phyloP scores from a whole-genome alignment of 2,329 filamentous ascomycete genomes.

The Gliomastix tumulicola region DNA sequence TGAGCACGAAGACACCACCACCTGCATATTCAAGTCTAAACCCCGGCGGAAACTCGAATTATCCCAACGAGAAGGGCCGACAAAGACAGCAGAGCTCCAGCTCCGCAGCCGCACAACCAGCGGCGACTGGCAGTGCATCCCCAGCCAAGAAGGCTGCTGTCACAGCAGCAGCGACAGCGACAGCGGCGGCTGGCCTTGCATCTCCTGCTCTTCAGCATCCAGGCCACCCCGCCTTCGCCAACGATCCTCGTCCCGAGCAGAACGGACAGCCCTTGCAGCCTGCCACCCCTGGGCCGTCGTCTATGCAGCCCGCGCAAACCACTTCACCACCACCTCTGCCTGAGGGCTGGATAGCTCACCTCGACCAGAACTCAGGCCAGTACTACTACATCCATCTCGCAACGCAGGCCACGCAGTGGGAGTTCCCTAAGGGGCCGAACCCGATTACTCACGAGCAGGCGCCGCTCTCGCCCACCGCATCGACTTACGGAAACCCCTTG shows the following conservation, averaged over 20 bases:
- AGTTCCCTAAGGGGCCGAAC: conserved; percentile 93
- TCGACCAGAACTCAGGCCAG: conserved; percentile 91
- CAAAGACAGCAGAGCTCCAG: not conserved
- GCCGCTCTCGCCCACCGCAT: conserved; percentile 76
- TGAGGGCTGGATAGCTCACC: conserved; percentile 96
- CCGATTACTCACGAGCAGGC: conserved; percentile 76
- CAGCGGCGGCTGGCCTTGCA: conserved; percentile 22
- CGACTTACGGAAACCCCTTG: conserved; percentile 68
- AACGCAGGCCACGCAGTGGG: conserved; percentile 95
- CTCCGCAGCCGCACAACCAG: conserved; percentile 13
- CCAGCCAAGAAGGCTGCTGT: conserved; percentile 19
- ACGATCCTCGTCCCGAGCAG: conserved; percentile 58
- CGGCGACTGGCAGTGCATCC: conserved; percentile 12
- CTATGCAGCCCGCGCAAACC: conserved; percentile 49
- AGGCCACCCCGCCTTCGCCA: conserved; percentile 85
- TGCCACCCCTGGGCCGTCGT: conserved; percentile 31
- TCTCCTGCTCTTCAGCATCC: conserved; percentile 49
- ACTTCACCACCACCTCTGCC: conserved; percentile 91
- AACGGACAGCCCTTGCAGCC: conserved; percentile 40
- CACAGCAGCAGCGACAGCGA: conserved; percentile 12
- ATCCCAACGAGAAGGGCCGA: conserved; percentile 66
- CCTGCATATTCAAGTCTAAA: conserved; percentile 89
- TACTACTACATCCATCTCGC: conserved; percentile 99
- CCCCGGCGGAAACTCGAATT: conserved; percentile 45
- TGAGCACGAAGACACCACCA: conserved; percentile 78